Base-by-base conservation (phyloP, 2,329 filamentous ascomycete species). In the Fusarium piperis region DNA sequence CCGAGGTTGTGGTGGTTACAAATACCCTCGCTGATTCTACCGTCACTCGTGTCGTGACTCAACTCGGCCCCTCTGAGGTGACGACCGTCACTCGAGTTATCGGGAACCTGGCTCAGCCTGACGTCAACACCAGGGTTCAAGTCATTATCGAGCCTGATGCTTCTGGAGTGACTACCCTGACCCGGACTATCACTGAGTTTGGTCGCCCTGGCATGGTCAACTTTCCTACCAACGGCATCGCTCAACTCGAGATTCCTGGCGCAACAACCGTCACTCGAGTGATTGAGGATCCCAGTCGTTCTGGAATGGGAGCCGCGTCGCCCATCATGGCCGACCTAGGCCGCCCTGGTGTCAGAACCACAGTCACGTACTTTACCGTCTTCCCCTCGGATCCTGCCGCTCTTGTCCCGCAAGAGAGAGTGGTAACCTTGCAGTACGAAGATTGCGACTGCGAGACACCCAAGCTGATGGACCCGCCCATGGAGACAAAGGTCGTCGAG, bases 341-440 rank as follows among this genome's bases (percentile, higher is more conserved):
- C 11, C 52, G 52, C 9, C 18, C 60, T 4, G 60, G 30, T 15
- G 48, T 72, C 10, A 75, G 64, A 23, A 77, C 67, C 13, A 77
- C 74, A 1, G 53, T 77, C 48, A 74, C 68, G 2, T 77, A 77
- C 67, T 68, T 60, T 20, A 76, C 73, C 10, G 61, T 74, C 9
- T 76, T 79, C 51, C 70, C 79, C 7, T 81, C 81, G 6, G 76
- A 82, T 66, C 75, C 77, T 0, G 78, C 77, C 3, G 64, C 66
- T 20, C 76, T 84, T 20, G 73, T 80, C 20, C 81, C 84, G 1
- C 71, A 78, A 4, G 74, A 80, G 63, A 81, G 80, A 56, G 74
- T 75, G 48, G 78, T 81, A 9, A 81, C 79, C 16, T 67, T 81
- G 26, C 56, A 64, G n/a, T 70, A 70, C 13, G 65, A 75, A n/a